Evolutionary conservation across 2,329 filamentous ascomycete genomes (phyloP).

Genomic region (Aureobasidium sp.): DNA sequence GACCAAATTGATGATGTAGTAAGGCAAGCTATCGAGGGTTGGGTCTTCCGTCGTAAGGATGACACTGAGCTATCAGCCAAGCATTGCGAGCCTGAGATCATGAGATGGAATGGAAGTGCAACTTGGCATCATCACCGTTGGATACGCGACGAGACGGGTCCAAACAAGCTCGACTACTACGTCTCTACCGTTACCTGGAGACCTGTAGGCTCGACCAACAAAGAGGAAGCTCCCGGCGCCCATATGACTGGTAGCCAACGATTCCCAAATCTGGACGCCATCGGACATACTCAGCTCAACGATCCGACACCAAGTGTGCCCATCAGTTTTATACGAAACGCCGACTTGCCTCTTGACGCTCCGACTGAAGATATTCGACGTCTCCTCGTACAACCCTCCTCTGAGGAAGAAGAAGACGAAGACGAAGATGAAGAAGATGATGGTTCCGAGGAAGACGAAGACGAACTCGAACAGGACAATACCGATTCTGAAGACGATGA

Average conservation of each 20-base stretch:
- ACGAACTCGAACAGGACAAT: background rate
- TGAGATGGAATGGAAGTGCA: conserved; percentile 39
- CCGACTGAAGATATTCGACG: background rate
- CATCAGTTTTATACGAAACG: background rate
- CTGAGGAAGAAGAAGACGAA: background rate
- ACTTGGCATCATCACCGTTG: conserved; percentile 31
- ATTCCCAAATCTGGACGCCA: background rate
- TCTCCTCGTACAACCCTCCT: background rate
- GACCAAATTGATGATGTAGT: conserved; percentile 39
- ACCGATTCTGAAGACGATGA: background rate
- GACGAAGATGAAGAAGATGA: background rate
- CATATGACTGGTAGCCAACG: background rate
- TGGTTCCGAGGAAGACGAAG: background rate
- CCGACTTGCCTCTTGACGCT: background rate
- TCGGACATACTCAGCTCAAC: background rate
- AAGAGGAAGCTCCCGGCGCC: background rate
- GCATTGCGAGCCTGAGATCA: conserved; percentile 17
- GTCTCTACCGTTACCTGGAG: conserved; percentile 32
- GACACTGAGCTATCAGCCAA: conserved; percentile 17
- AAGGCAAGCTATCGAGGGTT: conserved; percentile 25
- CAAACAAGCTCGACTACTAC: conserved; percentile 35
- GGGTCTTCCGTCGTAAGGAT: conserved; percentile 27
- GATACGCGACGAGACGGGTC: conserved; percentile 34
- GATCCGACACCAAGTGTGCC: background rate
- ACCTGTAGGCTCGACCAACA: background rate